Conservation (phyloP, 2,329 filamentous ascomycete genomes). For the Fusarium haematococcum region DNA sequence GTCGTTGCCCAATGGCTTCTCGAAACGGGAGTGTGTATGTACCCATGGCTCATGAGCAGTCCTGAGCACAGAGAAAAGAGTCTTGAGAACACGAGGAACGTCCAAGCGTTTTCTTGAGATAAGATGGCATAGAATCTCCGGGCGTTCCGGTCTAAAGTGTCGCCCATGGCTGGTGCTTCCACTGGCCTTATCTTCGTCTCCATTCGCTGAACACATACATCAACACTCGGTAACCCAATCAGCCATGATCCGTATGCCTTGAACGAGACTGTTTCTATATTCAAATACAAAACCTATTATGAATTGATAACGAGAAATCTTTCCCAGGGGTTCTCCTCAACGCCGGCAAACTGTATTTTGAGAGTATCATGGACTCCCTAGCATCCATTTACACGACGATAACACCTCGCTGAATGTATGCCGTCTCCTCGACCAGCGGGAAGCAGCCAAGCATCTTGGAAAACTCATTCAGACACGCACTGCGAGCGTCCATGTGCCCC, state of each 20-base stretch:
- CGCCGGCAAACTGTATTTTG: background rate
- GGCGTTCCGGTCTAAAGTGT: background rate
- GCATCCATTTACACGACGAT: slow-evolving; percentile 37
- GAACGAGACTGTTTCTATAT: background rate
- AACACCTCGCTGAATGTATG: slow-evolving; percentile 50
- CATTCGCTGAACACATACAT: background rate
- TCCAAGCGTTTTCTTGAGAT: background rate
- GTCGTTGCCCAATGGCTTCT: background rate
- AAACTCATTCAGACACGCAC: slow-evolving; percentile 51
- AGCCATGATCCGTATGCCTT: background rate
- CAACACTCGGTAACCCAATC: too few species aligned
- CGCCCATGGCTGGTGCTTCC: background rate
- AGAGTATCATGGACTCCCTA: background rate
- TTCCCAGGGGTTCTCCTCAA: background rate
- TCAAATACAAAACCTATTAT: background rate
- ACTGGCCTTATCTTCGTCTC: background rate
- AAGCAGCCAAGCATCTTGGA: slow-evolving; percentile 50
- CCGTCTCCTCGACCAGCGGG: slow-evolving; percentile 49
- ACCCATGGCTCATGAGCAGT: background rate
- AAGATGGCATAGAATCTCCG: background rate
- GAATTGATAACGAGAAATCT: background rate
- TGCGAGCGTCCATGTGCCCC: slow-evolving; percentile 50
- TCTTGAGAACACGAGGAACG: background rate
- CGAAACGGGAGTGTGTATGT: background rate
- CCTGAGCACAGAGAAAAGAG: background rate